Conservation (phyloP, 78 protist genomes). For the Emiliania huxleyi region DNA sequence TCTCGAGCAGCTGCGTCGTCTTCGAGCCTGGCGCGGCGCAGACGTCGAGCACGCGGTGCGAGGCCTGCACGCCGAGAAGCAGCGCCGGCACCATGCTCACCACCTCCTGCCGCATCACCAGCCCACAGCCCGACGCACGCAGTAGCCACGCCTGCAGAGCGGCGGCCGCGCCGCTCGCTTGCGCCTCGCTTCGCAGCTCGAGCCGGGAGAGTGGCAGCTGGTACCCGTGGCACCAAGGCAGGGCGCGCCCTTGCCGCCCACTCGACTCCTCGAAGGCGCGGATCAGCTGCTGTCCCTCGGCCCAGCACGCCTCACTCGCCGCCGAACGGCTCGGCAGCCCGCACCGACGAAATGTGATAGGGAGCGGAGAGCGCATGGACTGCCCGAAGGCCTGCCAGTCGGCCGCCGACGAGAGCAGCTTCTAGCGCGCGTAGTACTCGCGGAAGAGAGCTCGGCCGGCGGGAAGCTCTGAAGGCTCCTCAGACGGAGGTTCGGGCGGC, state of each 20-base stretch:
- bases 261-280: background rate
- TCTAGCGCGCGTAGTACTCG: background rate
- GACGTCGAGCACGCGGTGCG: conserved; percentile 85
- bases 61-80: background rate
- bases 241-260: background rate
- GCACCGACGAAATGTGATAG: background rate
- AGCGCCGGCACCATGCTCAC: conserved; percentile 56
- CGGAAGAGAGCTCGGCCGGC: no score
- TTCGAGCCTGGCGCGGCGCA: conserved; percentile 99
- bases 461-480: no score
- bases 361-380: background rate
- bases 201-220: background rate
- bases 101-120: conserved; percentile 60
- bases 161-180: background rate
- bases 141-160: background rate
- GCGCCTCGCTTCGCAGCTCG: background rate
- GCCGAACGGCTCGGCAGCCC: background rate
- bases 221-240: background rate
- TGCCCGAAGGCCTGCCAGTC: background rate
- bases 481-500: no score
- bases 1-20: conserved; percentile 90
- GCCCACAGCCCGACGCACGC: background rate
- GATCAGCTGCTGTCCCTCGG: background rate
- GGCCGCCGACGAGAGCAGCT: background rate
- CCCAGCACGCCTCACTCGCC: background rate